Evolutionary conservation across 169 alveolate species (phyloP), one percentile per base, ranked within the genome.

Genomic region (Plasmodium vivax): DNA sequence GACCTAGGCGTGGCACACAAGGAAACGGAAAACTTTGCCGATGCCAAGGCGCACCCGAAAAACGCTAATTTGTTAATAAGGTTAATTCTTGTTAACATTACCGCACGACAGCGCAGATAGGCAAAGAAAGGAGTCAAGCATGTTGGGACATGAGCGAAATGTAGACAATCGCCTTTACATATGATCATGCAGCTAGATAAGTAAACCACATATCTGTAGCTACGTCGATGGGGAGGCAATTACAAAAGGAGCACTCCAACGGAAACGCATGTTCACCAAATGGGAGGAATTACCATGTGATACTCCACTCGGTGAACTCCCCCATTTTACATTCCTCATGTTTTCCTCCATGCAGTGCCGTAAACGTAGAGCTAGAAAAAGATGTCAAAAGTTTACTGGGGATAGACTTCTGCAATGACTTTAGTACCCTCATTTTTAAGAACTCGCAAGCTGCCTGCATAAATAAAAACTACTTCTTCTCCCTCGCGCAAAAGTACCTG

Each of bases 381-480:
- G 45, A 88, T 36, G 34, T 88, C 47, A 79, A 88, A 79, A 58
- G 73, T 68, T 36, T 80, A 16, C 4, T 88, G 34, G 94, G 56
- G 56, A 23, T 88, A 38, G 56, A 88, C 47, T 45, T 88, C 3
- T 30, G 74, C 45, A 62, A 79, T n/a, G 94, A 88, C 2, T 19
- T 88, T 2, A 88, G 83, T 34, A 68, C 16, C 56, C 38, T 79
- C 27, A 43, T 88, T 58, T 88, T 88, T 88, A 88, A 79, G 19
- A 68, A 80, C 12, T 41, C 77, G 34, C n/a, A 79, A 56, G 12
- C 94, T 79, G 75, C 45, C 51, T 32, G 72, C 47, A 54, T 88
- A 88, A 73, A 88, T 36, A 88, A 88, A 88, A 88, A n/a, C 30
- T 80, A 88, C 54, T 36, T 88, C 23, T 79, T 79, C 73, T 34